Percentiles rank a stretch among this genome's conserved stretches.
phyloP scores from a whole-genome alignment of 371 early-diverging fungal genomes.

The Mucor saturninus region DNA sequence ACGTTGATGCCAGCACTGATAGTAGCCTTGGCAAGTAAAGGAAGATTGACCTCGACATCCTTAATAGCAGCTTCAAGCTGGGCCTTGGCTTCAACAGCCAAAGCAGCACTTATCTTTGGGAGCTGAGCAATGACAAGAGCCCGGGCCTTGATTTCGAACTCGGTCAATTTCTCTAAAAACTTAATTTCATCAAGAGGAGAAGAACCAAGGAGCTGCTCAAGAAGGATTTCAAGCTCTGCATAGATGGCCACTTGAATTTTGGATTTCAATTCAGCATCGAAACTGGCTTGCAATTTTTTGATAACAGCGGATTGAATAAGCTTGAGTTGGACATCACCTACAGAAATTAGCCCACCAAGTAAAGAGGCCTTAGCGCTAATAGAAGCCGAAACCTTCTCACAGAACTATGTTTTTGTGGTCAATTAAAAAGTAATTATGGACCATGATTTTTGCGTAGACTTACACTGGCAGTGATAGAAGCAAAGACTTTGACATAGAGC shows the following conservation, averaged over 20 bases:
- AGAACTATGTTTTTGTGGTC: conserved; percentile 4
- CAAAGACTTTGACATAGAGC: conserved; percentile 19
- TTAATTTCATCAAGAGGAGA: conserved; percentile 15
- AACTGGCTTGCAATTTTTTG: conserved; percentile 24
- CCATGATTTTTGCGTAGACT: not conserved
- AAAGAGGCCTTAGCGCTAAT: conserved; percentile 22
- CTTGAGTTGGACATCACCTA: conserved; percentile 23
- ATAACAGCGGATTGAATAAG: conserved; percentile 28
- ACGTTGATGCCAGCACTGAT: conserved; percentile 17
- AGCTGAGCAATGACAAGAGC: conserved; percentile 28
- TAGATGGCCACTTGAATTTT: conserved; percentile 29
- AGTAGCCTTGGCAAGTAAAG: conserved; percentile 12
- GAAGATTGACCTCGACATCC: conserved; percentile 27
- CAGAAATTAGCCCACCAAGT: conserved; percentile 25
- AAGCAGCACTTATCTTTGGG: conserved; percentile 26
- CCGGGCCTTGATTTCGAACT: conserved; percentile 30
- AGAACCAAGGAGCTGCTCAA: conserved; percentile 19
- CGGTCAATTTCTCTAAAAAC: conserved; percentile 26
- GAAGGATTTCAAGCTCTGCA: conserved; percentile 26
- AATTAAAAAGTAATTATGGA: not conserved
- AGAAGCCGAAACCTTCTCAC: conserved; percentile 12
- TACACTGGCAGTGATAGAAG: conserved; percentile 27
- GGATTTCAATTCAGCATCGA: conserved; percentile 15
- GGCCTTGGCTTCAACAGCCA: conserved; percentile 22
- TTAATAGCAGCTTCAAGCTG: conserved; percentile 26